Conservation (phyloP, 768 basidiomycete genomes). For the Calvatia gigantea region DNA sequence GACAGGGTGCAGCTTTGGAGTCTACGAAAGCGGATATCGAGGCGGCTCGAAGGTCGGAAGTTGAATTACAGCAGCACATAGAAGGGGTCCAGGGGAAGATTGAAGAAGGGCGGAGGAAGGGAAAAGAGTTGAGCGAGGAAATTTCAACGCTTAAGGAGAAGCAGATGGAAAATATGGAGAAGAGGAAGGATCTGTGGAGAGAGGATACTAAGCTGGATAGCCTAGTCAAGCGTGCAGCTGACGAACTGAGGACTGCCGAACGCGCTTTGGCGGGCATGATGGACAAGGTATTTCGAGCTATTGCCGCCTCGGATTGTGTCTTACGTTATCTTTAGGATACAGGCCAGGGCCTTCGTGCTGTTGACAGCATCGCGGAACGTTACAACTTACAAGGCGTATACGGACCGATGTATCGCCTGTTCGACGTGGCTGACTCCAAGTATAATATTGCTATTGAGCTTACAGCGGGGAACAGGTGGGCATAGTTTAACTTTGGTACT, state of each 20-base stretch:
- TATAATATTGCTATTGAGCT: slow-evolving; percentile 93
- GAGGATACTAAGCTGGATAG: slow-evolving; percentile 89
- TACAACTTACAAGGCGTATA: slow-evolving; percentile 80
- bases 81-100: slow-evolving; percentile 53
- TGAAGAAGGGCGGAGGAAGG: slow-evolving; percentile 59
- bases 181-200: slow-evolving; percentile 90
- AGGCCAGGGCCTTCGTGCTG: slow-evolving; percentile 79
- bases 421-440: slow-evolving; percentile 82
- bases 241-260: slow-evolving; percentile 81
- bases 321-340: slow-evolving; percentile 63
- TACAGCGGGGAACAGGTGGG: slow-evolving; percentile 91
- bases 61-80: slow-evolving; percentile 58
- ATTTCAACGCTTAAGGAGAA: slow-evolving; percentile 59
- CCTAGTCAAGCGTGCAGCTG: slow-evolving; percentile 68
- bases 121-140: slow-evolving; percentile 60
- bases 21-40: slow-evolving; percentile 49
- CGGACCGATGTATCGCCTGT: slow-evolving; percentile 91
- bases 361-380: slow-evolving; percentile 78
- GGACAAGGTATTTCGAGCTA: slow-evolving; percentile 70
- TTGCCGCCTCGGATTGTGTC: not conserved
- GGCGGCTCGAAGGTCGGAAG: slow-evolving; percentile 42
- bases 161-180: slow-evolving; percentile 67
- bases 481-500: not conserved
- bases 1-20: slow-evolving; percentile 54
- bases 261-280: slow-evolving; percentile 83